These are phyloP conservation scores for Jacaranda copaia DNA, from an alignment of 257 asterid species.

Conservation along the genomic window DNA sequence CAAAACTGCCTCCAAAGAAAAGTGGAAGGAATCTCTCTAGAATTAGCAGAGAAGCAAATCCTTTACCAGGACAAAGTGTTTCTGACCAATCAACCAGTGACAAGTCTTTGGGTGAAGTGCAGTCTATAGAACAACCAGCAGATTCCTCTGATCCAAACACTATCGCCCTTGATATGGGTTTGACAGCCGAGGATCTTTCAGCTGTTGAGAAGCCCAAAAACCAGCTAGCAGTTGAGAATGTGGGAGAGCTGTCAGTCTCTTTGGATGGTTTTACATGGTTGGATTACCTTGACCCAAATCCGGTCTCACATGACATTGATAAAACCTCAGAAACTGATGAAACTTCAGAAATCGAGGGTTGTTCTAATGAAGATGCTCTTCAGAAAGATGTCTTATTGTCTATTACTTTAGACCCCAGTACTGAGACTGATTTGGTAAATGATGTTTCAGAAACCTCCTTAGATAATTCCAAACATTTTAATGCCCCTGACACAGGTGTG, in stretches of 20 bases:
- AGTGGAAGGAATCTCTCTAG: slow-evolving; percentile 54
- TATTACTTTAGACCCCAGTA: slow-evolving; percentile 38
- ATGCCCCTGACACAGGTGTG: slow-evolving; percentile 43
- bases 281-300: slow-evolving; percentile 57
- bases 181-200: slow-evolving; percentile 46
- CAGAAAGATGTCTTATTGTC: slow-evolving; percentile 41
- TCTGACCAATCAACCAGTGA: slow-evolving; percentile 46
- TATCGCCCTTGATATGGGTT: slow-evolving; percentile 60
- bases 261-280: slow-evolving; percentile 59
- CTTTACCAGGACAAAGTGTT: slow-evolving; percentile 45
- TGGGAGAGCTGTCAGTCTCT: slow-evolving; percentile 36
- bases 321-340: slow-evolving; percentile 45
- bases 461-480: slow-evolving; percentile 34
- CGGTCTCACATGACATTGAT: slow-evolving; percentile 40
- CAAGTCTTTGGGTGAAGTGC: slow-evolving; percentile 43
- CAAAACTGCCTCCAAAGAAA: slow-evolving; percentile 75
- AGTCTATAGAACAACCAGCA: slow-evolving; percentile 42
- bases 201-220: slow-evolving; percentile 39
- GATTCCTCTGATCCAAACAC: slow-evolving; percentile 46
- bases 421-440: slow-evolving; percentile 34
- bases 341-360: slow-evolving; percentile 42
- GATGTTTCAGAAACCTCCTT: slow-evolving; percentile 36
- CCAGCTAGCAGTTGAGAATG: slow-evolving; percentile 40
- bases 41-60: slow-evolving; percentile 49
- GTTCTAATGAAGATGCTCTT: slow-evolving; percentile 49